These are phyloP conservation scores for Cinnamomum chago DNA, from an alignment of 164 flowering plant genomes.

Conservation along the genomic window DNA sequence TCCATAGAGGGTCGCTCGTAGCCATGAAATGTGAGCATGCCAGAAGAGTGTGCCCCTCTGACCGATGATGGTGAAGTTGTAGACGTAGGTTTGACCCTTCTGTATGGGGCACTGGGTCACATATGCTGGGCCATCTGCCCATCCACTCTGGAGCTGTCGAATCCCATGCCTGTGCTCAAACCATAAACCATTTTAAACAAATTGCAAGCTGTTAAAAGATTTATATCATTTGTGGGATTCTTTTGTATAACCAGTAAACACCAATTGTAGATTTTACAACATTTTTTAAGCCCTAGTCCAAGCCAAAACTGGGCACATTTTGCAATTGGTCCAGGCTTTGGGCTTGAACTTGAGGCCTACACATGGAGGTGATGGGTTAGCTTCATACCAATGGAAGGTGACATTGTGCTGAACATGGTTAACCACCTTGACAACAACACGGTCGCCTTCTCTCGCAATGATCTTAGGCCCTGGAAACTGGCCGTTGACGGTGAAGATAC, in stretches of 20 bases:
- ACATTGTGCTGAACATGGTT: conserved; percentile 51
- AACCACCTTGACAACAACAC: conserved; percentile 49
- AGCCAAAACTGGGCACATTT: not conserved
- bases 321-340: not conserved
- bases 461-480: conserved; percentile 58
- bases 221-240: not conserved
- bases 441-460: conserved; percentile 61
- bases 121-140: conserved; percentile 69
- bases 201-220: no score
- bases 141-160: conserved; percentile 50
- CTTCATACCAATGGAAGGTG: conserved; percentile 44
- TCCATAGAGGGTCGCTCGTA: conserved; percentile 51
- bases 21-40: conserved; percentile 65
- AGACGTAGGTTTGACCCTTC: conserved; percentile 45
- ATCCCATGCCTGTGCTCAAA: conserved; percentile 54
- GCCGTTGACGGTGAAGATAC: conserved; percentile 57
- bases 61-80: conserved; percentile 55
- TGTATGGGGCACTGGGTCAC: conserved; percentile 69
- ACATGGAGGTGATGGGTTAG: not conserved
- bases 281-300: no score
- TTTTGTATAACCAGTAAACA: not conserved
- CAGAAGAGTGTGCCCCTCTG: conserved; percentile 58
- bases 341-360: not conserved
- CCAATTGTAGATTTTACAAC: no score
- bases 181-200: not conserved